phyloP scores from a whole-genome alignment of 23 red algal genomes.

The Chondrus crispus region DNA sequence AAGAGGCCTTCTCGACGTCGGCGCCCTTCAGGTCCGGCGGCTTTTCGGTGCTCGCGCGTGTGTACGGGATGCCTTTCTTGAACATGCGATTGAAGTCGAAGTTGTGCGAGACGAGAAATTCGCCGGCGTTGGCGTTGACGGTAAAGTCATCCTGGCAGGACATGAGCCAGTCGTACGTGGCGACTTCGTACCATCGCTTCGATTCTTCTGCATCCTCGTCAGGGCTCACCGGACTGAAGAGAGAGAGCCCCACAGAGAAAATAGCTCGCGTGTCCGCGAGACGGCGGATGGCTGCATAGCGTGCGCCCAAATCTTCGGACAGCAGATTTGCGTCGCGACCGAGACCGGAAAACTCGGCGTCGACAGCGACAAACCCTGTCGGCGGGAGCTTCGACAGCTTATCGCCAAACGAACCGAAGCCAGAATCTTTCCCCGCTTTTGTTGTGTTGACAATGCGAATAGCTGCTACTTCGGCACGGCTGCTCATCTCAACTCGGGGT shows the following conservation, averaged over 20 bases:
- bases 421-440: slow-evolving; percentile 29
- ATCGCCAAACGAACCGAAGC: slow-evolving; percentile 36
- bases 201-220: not conserved
- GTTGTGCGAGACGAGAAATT: slow-evolving; percentile 76
- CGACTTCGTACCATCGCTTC: slow-evolving; percentile 63
- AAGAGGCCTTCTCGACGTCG: not conserved
- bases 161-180: slow-evolving; percentile 84
- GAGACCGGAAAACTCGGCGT: slow-evolving; percentile 91
- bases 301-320: slow-evolving; percentile 14
- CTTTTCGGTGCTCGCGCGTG: slow-evolving; percentile 42
- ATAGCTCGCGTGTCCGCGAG: slow-evolving; percentile 62
- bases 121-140: slow-evolving; percentile 50
- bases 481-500: no score
- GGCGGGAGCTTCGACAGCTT: slow-evolving; percentile 17
- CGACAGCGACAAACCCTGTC: slow-evolving; percentile 76
- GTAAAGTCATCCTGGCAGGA: slow-evolving; percentile 54
- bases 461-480: not conserved
- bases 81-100: slow-evolving; percentile 96
- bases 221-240: slow-evolving; percentile 17
- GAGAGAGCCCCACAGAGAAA: slow-evolving; percentile 74
- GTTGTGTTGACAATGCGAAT: slow-evolving; percentile 69
- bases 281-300: slow-evolving; percentile 59
- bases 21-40: not conserved
- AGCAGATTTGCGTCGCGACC: slow-evolving; percentile 31
- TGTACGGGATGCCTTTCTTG: slow-evolving; percentile 74